A percentile compares a stretch with the other conserved stretches of the same genome.
phyloP scores from a whole-genome alignment of 306 rosid genomes.

The Boehmeria nivea region DNA sequence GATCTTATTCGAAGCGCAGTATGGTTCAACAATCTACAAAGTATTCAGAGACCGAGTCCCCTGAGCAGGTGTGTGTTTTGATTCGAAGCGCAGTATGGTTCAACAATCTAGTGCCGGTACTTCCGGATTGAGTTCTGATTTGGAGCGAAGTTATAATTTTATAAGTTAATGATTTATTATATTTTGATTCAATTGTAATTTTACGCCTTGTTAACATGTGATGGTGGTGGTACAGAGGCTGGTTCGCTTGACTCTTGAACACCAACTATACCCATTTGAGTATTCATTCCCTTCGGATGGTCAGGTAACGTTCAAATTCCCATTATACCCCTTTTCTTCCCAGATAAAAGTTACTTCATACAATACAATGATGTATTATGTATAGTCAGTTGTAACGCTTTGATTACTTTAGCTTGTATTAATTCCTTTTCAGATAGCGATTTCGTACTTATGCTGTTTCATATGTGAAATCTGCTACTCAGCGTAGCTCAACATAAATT shows the following conservation, averaged over 20 bases:
- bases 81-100: too few species aligned
- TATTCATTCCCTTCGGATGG: constrained; percentile 51
- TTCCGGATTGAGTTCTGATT: too few species aligned
- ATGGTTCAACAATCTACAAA: constrained; percentile 28
- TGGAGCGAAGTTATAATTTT: too few species aligned
- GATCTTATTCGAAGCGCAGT: constrained; percentile 43
- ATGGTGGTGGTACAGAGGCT: constrained; percentile 52
- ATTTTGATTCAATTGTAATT: background rate
- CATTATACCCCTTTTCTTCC: constrained; percentile 10
- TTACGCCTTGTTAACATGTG: too few species aligned
- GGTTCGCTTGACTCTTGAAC: constrained; percentile 70
- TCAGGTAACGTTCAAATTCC: constrained; percentile 41
- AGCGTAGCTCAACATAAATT: too few species aligned
- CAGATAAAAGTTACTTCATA: background rate
- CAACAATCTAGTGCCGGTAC: too few species aligned
- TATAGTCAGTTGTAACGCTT: background rate
- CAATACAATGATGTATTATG: background rate
- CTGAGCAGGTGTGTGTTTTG: constrained; percentile 90
- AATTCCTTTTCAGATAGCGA: too few species aligned
- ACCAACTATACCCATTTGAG: constrained; percentile 58
- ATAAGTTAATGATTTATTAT: too few species aligned
- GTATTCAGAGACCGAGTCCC: constrained; percentile 37
- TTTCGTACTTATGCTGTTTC: too few species aligned
- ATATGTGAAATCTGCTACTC: too few species aligned
- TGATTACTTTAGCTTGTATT: too few species aligned